Evolutionary conservation across 225 moss, liverwort and hornwort species (phyloP), one percentile per base, ranked within the genome.

Genomic region (Straminergon stramineum): DNA sequence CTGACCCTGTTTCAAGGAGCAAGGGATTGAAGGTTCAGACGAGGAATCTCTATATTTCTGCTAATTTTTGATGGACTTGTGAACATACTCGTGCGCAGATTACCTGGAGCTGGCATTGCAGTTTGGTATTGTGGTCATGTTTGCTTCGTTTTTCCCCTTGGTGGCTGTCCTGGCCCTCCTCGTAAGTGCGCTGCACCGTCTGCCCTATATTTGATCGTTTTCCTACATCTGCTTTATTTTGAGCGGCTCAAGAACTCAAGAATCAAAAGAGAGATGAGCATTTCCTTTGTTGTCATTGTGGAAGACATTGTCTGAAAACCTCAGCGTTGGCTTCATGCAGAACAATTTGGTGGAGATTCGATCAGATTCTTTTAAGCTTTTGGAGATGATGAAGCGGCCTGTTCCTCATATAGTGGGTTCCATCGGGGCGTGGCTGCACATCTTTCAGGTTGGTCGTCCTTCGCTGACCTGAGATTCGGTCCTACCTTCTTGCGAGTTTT

Each of bases 91-190:
- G 43, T 91, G 86, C 86, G 88, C 95, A 97, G 96, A 97, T 93
- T 98, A 95, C 90, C 89, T 97, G 92, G 97, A 97, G 91, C 90
- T 98, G 71, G 96, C 98, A 21, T 90, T 98, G 74, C 98, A 98
- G 91, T 98, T 98, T 83, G 98, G 98, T 90, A 96, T 98, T 76
- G 98, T 97, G 81, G 92, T 96, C 73, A 97, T 98, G 98, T 98
- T 97, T 79, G 98, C 96, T 74, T 96, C 96, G 68, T 92, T 95
- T 51, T 96, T 94, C 65, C 97, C 97, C 26, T 87, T 98, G 84
- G 97, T 98, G 89, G 94, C 98, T 75, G 97, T 96, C 53, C 93
- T 98, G 55, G 95, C 98, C 81, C 95, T 96, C 83, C 91, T 97
- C 52, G 98, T 98, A 95, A 92, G 96, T 83, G 65, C 77, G 26